Base-by-base conservation (phyloP, 108 stramenopile genomes). In the Skeletonema potamos region DNA sequence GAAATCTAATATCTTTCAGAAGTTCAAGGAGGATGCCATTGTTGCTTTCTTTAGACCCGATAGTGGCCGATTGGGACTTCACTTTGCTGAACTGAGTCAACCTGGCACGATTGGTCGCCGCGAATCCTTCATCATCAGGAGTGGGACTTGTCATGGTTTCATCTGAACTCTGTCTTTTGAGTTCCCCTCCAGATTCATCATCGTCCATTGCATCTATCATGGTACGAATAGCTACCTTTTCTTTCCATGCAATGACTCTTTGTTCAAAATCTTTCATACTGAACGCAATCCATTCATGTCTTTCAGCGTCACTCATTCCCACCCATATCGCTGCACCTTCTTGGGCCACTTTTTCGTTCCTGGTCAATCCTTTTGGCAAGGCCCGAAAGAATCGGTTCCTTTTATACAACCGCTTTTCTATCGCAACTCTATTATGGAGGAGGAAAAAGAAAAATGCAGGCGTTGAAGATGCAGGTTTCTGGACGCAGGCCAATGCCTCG, bases 301-400 rank as follows among this genome's bases (percentile, higher is more conserved):
- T 62, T 20, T 94, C 93, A 12, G 48, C 22, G 0, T 63, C 58
- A n/a, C 66, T 67, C 54, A 89, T 39, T 43, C 77, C 86, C 9
- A 72, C 44, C 91, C 91, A 94, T 71, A 85, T 80, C 4, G 67
- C 29, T 9, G 89, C 89, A 36, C 85, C 91, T 76, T 92, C 91
- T 64, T 87, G 72, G 22, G 93, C 93, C 44, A 94, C 77, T n/a
- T 89, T 80, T 63, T 83, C 84, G 65, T 94, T 94, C 54, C 88
- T 73, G 43, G 87, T 79, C 22, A 64, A 44, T 20, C 86, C 89
- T 68, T 85, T 90, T 44, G 86, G 77, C 33, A 92, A 58, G 4
- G 84, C 73, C 44, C 89, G 91, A 57, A 92, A 94, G 3, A 66
- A 65, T 4, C 85, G 80, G 55, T 86, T 82, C 27, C 77, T 81